Percentiles rank a stretch among this genome's conserved stretches.
Evolutionary conservation across 225 moss, liverwort and hornwort genomes (phyloP).

Genomic region (Pseudisothecium myosuroides): DNA sequence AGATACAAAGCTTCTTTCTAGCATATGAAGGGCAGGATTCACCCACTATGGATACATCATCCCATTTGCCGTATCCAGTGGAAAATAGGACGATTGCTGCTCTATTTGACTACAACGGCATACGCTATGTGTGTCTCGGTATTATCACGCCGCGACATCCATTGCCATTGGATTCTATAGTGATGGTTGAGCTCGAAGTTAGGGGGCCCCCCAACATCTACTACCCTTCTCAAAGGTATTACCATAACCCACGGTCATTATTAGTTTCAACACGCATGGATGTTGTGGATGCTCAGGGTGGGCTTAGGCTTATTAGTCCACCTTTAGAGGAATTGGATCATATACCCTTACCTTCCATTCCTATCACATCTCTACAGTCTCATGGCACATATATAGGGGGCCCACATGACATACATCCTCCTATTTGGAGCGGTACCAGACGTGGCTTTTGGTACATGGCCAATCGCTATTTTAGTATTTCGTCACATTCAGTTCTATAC

Average conservation of each 20-base stretch:
- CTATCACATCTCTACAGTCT: not conserved
- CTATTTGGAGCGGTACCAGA: not conserved
- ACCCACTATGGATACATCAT: no score
- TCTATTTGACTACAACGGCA: not conserved
- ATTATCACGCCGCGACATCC: fast-evolving
- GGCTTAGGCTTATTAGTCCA: not conserved
- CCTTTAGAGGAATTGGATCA: not conserved
- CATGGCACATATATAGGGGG: fast-evolving
- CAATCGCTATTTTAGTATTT: not conserved
- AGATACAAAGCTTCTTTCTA: no score
- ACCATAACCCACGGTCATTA: not conserved
- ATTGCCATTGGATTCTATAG: not conserved
- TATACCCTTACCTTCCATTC: not conserved
- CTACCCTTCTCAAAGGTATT: not conserved
- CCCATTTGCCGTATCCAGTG: fast-evolving
- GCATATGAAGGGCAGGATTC: no score
- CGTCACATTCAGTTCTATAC: not conserved
- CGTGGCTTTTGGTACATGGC: not conserved
- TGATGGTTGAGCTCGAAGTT: not conserved
- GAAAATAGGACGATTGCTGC: not conserved
- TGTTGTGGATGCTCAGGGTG: not conserved
- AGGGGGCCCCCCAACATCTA: fast-evolving
- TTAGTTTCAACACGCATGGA: not conserved
- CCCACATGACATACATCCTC: not conserved
- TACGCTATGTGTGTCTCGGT: not conserved